Conservation (phyloP, 495 filamentous ascomycete genomes). For the Letharia columbiana region DNA sequence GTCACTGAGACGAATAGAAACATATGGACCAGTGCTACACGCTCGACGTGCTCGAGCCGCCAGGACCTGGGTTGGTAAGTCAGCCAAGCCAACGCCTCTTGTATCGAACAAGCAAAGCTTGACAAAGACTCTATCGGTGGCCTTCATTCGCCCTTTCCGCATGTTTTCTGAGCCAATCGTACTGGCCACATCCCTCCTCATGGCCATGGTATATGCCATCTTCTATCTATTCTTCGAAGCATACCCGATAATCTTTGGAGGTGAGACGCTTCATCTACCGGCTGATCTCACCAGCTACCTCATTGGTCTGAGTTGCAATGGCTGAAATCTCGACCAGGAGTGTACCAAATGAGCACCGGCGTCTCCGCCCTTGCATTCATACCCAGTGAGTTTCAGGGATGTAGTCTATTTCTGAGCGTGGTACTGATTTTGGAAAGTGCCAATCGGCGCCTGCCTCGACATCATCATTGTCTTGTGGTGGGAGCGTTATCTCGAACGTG, state of each 20-base stretch:
- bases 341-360: slow-evolving; percentile 35
- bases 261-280: slow-evolving; percentile 14
- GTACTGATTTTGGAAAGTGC: slow-evolving; percentile 24
- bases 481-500: slow-evolving; percentile 32
- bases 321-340: slow-evolving; percentile 20
- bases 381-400: slow-evolving; percentile 29
- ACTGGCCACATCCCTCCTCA: slow-evolving; percentile 47
- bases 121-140: slow-evolving; percentile 16
- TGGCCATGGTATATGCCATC: slow-evolving; percentile 49
- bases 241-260: slow-evolving; percentile 47
- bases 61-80: not conserved
- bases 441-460: slow-evolving; percentile 29
- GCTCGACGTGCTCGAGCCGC: slow-evolving; percentile 1
- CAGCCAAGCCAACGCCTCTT: not conserved
- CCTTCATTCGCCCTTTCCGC: slow-evolving; percentile 42
- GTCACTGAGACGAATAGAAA: not conserved
- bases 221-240: slow-evolving; percentile 57
- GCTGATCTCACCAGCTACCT: not conserved
- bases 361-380: slow-evolving; percentile 32
- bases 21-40: slow-evolving; percentile 16
- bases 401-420: not conserved
- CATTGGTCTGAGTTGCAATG: not conserved
- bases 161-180: slow-evolving; percentile 53
- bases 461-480: slow-evolving; percentile 36
- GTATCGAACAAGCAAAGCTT: not conserved